These are phyloP conservation scores for Isabelozyma gotoi DNA, from an alignment of 805 yeast genomes.

Conservation along the genomic window DNA sequence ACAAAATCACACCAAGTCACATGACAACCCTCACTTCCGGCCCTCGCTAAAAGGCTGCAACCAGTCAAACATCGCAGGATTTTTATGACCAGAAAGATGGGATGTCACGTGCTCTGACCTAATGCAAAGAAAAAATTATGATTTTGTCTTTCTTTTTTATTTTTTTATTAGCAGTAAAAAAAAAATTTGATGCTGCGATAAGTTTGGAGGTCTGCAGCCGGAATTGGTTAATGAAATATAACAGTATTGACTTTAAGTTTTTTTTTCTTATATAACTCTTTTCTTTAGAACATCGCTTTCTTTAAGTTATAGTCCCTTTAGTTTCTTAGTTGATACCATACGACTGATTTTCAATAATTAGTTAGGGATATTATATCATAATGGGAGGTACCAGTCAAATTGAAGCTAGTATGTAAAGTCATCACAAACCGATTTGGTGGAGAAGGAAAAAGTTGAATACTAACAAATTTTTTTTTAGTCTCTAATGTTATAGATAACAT, in stretches of 20 bases:
- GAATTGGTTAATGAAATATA: not conserved
- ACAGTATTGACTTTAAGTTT: not conserved
- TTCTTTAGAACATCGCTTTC: not conserved
- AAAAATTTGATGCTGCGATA: not conserved
- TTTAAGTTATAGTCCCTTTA: not conserved
- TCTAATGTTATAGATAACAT: slow-evolving; percentile 25
- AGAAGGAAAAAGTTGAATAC: not conserved
- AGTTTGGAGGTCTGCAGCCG: no score
- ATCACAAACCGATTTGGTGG: not conserved
- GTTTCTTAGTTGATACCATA: not conserved
- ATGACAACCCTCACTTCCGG: not conserved
- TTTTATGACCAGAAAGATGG: not conserved
- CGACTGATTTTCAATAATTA: not conserved
- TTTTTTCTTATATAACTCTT: not conserved
- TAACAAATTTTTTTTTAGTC: slow-evolving; percentile 15
- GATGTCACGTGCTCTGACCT: not conserved
- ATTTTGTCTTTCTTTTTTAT: no score
- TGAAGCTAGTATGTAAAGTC: slow-evolving; percentile 4
- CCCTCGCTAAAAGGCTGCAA: not conserved
- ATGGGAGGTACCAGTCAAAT: slow-evolving; percentile 1
- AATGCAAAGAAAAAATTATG: not conserved
- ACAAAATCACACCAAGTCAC: not conserved
- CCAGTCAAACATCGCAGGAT: not conserved
- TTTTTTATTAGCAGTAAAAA: no score
- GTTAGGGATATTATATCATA: not conserved